Percentiles rank a stretch among this genome's conserved stretches.
These are phyloP conservation scores for Penicillium digitatum DNA, from an alignment of 2,329 filamentous ascomycete genomes.

Conservation along the genomic window DNA sequence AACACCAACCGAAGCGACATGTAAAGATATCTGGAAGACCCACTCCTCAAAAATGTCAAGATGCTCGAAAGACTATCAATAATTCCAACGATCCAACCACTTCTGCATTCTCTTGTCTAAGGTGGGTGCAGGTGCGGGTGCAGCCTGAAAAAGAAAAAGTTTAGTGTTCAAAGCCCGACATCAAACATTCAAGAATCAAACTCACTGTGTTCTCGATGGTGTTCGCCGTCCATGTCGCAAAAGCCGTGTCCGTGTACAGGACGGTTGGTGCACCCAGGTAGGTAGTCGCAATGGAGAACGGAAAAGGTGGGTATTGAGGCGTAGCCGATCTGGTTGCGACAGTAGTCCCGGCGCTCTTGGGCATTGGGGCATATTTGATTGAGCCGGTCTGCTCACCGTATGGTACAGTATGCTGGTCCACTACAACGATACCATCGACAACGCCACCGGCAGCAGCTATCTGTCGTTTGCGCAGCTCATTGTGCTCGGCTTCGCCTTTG, in stretches of 20 bases:
- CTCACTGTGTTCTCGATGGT: conserved; percentile 59
- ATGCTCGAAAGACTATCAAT: conserved; percentile 36
- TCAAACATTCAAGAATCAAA: conserved; percentile 13
- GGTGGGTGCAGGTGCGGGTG: conserved; percentile 50
- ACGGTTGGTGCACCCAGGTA: conserved; percentile 47
- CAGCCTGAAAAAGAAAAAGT: conserved; percentile 41
- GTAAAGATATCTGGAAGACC: background rate
- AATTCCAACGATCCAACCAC: conserved; percentile 58
- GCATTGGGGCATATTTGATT: conserved; percentile 60
- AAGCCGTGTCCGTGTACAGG: conserved; percentile 50
- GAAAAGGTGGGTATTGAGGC: conserved; percentile 54
- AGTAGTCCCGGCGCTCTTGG: conserved; percentile 55
- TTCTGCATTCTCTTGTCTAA: conserved; percentile 51
- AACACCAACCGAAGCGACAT: background rate
- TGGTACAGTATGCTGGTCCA: conserved; percentile 41
- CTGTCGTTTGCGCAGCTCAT: conserved; percentile 33
- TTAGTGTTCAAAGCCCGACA: conserved; percentile 7
- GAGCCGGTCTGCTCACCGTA: conserved; percentile 54
- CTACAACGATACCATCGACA: background rate
- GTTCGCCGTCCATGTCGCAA: conserved; percentile 49
- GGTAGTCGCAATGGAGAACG: conserved; percentile 50
- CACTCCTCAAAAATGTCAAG: background rate
- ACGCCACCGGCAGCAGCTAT: conserved; percentile 14
- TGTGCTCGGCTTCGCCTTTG: conserved; percentile 19
- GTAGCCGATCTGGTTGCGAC: conserved; percentile 52